A percentile compares a stretch with the other conserved stretches of the same genome.
Conservation (phyloP, 2,329 filamentous ascomycete species). For the Hyphodiscus sp. region DNA sequence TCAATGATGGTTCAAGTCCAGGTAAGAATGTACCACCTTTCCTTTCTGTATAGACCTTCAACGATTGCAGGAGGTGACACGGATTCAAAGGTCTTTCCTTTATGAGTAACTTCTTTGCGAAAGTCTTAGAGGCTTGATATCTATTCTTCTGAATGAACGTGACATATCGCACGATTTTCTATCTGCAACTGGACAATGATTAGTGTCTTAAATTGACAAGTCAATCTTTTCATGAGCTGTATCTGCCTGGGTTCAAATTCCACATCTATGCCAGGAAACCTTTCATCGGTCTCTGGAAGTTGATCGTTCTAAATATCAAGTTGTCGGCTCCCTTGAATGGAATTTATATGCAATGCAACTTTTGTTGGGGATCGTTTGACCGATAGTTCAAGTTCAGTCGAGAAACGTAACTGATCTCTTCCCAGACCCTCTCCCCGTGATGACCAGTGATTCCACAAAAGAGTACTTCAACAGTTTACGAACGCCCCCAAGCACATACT, state of each 20-base stretch:
- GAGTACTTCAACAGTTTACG: constrained; percentile 33
- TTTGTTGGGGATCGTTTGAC: not conserved
- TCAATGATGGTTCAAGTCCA: constrained; percentile 59
- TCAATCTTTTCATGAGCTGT: no score
- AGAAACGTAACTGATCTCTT: not conserved
- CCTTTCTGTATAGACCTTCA: not conserved
- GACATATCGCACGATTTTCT: no score
- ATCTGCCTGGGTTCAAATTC: no score
- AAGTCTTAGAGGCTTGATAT: no score
- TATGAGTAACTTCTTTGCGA: no score
- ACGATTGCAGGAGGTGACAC: not conserved
- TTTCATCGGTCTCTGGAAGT: no score
- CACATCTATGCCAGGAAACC: no score
- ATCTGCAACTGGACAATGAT: no score
- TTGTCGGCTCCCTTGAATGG: not conserved
- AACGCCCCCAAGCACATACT: constrained; percentile 58
- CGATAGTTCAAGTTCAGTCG: not conserved
- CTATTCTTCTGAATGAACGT: no score
- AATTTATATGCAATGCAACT: no score
- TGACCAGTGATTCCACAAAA: constrained; percentile 19
- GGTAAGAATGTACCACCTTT: constrained; percentile 24
- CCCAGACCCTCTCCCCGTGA: constrained; percentile 28
- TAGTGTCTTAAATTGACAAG: no score
- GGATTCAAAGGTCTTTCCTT: not conserved
- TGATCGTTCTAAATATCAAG: no score